Percentiles rank a stretch among this genome's conserved stretches.
These are phyloP conservation scores for Trametes hirsuta DNA, from an alignment of 1,284 basidiomycete genomes.

Conservation along the genomic window DNA sequence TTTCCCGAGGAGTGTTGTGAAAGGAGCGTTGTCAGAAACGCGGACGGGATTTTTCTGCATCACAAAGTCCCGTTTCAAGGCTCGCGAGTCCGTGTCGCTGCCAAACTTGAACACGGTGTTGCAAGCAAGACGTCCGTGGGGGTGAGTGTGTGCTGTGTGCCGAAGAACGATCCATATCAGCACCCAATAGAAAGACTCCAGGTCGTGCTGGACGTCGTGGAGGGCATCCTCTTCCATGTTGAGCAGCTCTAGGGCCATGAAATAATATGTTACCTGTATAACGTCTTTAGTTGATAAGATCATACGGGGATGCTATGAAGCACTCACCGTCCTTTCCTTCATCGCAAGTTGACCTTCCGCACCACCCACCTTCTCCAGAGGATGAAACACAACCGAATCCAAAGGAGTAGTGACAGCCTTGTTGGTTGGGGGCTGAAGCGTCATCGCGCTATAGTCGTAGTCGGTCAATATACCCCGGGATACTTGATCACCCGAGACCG, in stretches of 20 bases:
- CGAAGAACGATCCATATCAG: conserved; percentile 19
- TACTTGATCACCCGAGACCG: not conserved
- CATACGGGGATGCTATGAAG: not conserved
- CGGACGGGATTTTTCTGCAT: too few species aligned
- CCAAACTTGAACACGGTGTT: too few species aligned
- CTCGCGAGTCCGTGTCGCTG: too few species aligned
- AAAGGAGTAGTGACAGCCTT: too few species aligned
- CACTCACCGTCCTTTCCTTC: conserved; percentile 18
- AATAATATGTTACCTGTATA: conserved; percentile 19
- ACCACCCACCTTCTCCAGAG: not conserved
- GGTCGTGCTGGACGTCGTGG: conserved; percentile 18
- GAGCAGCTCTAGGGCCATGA: conserved; percentile 13
- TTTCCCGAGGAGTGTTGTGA: too few species aligned
- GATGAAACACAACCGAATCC: not conserved
- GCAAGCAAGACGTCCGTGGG: not conserved
- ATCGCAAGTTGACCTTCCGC: not conserved
- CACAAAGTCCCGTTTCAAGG: too few species aligned
- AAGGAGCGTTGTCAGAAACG: too few species aligned
- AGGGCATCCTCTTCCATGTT: not conserved
- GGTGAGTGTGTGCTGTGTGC: conserved; percentile 7
- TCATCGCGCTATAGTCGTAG: conserved; percentile 19
- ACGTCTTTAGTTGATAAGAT: too few species aligned
- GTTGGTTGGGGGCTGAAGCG: not conserved
- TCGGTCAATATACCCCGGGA: conserved; percentile 18
- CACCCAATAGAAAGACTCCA: conserved; percentile 26